A percentile compares a stretch with the other conserved stretches of the same genome.
phyloP scores from a whole-genome alignment of 176 grass and related monocot species.

The Bromus sterilis region DNA sequence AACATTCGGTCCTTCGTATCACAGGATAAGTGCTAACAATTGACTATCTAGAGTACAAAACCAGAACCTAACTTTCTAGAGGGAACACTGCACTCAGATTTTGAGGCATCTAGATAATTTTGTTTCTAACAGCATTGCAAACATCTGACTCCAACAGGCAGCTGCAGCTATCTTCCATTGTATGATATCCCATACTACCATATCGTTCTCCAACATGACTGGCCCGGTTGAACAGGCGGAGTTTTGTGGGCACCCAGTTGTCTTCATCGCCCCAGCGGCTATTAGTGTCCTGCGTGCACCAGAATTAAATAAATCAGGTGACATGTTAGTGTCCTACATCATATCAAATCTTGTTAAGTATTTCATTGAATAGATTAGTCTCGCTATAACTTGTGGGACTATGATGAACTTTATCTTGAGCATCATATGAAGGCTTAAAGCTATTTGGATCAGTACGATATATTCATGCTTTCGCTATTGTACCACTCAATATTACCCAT shows the following conservation, averaged over 20 bases:
- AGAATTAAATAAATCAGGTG: neutral
- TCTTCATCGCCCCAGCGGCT: constrained; percentile 83
- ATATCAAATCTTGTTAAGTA: neutral
- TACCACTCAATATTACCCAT: constrained; percentile 3
- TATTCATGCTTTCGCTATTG: neutral
- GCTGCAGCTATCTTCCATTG: constrained; percentile 33
- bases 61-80: neutral
- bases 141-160: constrained; percentile 35
- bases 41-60: neutral
- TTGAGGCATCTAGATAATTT: neutral
- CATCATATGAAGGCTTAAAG: constrained; percentile 25
- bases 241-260: constrained; percentile 64
- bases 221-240: constrained; percentile 60
- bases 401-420: constrained; percentile 48
- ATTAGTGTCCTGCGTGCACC: constrained; percentile 34
- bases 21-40: neutral
- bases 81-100: neutral
- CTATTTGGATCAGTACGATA: neutral
- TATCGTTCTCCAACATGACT: constrained; percentile 76
- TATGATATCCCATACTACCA: constrained; percentile 58
- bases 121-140: constrained; percentile 4
- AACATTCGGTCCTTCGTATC: neutral
- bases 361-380: neutral
- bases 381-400: constrained; percentile 15
- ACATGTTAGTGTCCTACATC: neutral